These are phyloP conservation scores for bread wheat (Triticum aestivum) DNA, from an alignment of 176 grass and related monocot species.

Conservation along the genomic window IWGSC_CS_RefSeq_v2.1 NC_057797.1:262326-262825, in stretches of 20 bases:
- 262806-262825: neutral
- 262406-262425: constrained; percentile 86
- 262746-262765: no score
- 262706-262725: no score
- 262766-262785: no score
- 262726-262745: no score
- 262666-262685: no score
- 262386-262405: constrained; percentile 80
- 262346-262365: constrained; percentile 86
- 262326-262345: constrained; percentile 74
- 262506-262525: constrained; percentile 51
- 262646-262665: constrained; percentile 22
- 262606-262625: constrained; percentile 34
- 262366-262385: constrained; percentile 65
- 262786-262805: no score
- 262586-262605: constrained; percentile 28
- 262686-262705: no score
- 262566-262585: constrained; percentile 13
- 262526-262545: neutral
- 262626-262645: constrained; percentile 45
- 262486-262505: constrained; percentile 37
- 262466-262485: constrained; percentile 42
- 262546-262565: neutral
- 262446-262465: constrained; percentile 71
- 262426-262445: constrained; percentile 79